A percentile compares a stretch with the other conserved stretches of the same genome.
phyloP scores from a whole-genome alignment of 2,329 filamentous ascomycete species.

The Fusarium circinatum region DNA sequence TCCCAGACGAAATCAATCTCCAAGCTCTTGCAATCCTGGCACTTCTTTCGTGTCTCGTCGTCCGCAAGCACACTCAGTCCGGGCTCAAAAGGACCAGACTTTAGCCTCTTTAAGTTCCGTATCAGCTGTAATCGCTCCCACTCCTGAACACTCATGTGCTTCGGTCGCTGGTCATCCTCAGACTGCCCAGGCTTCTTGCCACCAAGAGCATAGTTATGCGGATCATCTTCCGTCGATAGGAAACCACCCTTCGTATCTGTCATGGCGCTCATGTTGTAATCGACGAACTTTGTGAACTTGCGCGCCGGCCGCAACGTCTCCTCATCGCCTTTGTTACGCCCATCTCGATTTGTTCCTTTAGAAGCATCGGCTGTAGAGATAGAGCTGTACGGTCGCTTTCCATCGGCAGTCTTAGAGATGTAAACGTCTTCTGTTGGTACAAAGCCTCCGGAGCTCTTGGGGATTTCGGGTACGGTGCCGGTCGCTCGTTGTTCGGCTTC shows the following conservation, averaged over 20 bases:
- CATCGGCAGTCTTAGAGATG: conserved; percentile 54
- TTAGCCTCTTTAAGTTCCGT: conserved; percentile 75
- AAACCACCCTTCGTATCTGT: conserved; percentile 98
- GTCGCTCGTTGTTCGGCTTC: conserved; percentile 69
- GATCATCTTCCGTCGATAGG: conserved; percentile 89
- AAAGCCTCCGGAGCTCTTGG: conserved; percentile 73
- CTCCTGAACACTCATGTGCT: conserved; percentile 88
- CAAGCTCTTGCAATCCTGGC: conserved; percentile 81
- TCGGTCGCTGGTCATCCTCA: conserved; percentile 71
- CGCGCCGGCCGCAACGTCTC: conserved; percentile 75
- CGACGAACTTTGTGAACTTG: conserved; percentile 94
- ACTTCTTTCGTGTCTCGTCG: conserved; percentile 74
- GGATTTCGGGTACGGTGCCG: conserved; percentile 53
- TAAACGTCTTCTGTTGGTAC: conserved; percentile 74
- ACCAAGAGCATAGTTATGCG: conserved; percentile 79
- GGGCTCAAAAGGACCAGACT: conserved; percentile 87
- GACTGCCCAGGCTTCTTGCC: conserved; percentile 52
- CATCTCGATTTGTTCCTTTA: conserved; percentile 75
- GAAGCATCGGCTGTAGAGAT: conserved; percentile 61
- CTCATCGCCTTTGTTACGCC: conserved; percentile 60
- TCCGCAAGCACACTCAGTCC: conserved; percentile 80
- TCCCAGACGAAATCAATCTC: conserved; percentile 98
- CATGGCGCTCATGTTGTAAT: conserved; percentile 98
- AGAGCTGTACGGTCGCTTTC: conserved; percentile 77
- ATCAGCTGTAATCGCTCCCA: conserved; percentile 89